Conservation (phyloP, 306 rosid species). For the Trifolium repens region DNA sequence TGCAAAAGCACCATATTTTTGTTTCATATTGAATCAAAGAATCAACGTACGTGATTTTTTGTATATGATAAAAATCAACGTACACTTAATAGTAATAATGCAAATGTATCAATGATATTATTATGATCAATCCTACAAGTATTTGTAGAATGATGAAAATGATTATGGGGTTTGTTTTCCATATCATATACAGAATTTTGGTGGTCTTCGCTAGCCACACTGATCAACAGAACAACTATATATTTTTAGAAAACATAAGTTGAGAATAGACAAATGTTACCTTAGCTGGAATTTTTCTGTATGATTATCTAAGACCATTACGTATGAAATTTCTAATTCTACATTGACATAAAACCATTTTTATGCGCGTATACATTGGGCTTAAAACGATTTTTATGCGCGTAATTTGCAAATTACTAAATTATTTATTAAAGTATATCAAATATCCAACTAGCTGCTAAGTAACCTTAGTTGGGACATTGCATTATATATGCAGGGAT, state of each 20-base stretch:
- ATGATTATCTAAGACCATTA: background rate
- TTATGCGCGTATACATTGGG: background rate
- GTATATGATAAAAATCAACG: background rate
- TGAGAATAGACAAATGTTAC: background rate
- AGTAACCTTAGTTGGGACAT: too few relatives aligned
- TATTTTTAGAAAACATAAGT: too few relatives aligned
- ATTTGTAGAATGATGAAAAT: too few relatives aligned
- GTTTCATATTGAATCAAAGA: background rate
- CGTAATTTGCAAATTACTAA: background rate
- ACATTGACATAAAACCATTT: background rate
- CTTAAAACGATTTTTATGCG: background rate
- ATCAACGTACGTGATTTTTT: background rate
- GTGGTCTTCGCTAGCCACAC: too few relatives aligned
- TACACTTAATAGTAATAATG: background rate
- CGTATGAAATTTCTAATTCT: background rate
- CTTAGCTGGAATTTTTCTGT: background rate
- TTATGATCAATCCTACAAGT: too few relatives aligned
- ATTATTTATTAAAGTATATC: background rate
- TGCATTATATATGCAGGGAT: too few relatives aligned
- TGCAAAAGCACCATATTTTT: background rate
- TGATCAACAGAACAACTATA: too few relatives aligned
- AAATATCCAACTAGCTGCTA: background rate
- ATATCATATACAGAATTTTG: too few relatives aligned
- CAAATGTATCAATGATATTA: background rate
- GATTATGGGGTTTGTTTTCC: too few relatives aligned